Evolutionary conservation across 2,329 filamentous ascomycete species (phyloP).

Genomic region (Periconia sp.): DNA sequence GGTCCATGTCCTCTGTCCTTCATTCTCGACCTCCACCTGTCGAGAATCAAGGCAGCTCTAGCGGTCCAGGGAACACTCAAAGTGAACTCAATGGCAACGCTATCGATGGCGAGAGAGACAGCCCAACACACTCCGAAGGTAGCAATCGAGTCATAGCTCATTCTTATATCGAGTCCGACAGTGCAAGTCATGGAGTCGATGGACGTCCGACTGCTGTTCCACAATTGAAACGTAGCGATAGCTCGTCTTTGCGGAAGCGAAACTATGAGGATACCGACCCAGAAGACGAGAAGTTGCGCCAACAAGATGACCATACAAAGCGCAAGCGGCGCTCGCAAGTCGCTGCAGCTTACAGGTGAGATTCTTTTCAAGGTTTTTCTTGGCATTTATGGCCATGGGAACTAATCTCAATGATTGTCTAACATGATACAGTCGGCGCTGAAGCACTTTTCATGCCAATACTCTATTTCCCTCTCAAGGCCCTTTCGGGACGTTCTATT

Average conservation of each 20-base stretch:
- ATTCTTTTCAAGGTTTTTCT: too few species aligned
- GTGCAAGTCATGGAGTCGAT: slow-evolving; percentile 17
- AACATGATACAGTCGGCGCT: neutral
- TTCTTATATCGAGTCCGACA: slow-evolving; percentile 41
- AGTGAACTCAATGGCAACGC: slow-evolving; percentile 21
- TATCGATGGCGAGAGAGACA: slow-evolving; percentile 28
- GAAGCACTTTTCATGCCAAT: neutral
- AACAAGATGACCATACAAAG: slow-evolving; percentile 44
- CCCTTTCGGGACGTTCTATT: too few species aligned
- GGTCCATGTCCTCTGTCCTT: slow-evolving; percentile 29
- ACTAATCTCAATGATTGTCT: too few species aligned
- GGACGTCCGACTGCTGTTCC: slow-evolving; percentile 18
- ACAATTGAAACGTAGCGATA: slow-evolving; percentile 35
- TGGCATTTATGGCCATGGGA: too few species aligned
- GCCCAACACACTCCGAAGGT: slow-evolving; percentile 40
- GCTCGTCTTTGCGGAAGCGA: slow-evolving; percentile 41
- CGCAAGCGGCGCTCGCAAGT: slow-evolving; percentile 45
- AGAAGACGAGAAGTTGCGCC: slow-evolving; percentile 35
- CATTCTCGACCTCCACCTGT: slow-evolving; percentile 30
- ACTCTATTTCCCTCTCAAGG: neutral
- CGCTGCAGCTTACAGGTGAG: slow-evolving; percentile 45
- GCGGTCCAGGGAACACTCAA: slow-evolving; percentile 23
- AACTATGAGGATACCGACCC: slow-evolving; percentile 45
- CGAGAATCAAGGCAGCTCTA: slow-evolving; percentile 24
- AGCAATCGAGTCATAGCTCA: slow-evolving; percentile 42